Conservation (phyloP, 139 green algal genomes). For the Chlorella sp. region DNA sequence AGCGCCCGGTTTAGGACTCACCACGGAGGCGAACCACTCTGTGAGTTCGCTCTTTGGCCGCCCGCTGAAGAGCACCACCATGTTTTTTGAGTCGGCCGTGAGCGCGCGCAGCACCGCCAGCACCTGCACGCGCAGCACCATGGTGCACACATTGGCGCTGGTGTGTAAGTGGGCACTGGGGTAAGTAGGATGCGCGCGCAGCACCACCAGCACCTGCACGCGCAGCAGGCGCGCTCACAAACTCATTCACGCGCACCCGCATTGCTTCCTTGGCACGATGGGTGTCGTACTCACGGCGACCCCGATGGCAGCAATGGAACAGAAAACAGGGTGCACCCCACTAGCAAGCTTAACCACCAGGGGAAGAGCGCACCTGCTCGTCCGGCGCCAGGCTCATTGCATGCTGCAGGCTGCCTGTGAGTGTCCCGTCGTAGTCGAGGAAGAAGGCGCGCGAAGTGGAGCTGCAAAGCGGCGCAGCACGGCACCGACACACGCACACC, state of each 20-base stretch:
- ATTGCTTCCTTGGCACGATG: too few species aligned
- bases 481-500: too few species aligned
- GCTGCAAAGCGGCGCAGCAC: constrained; percentile 21
- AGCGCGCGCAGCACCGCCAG: constrained; percentile 61
- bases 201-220: too few species aligned
- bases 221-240: too few species aligned
- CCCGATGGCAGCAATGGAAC: too few species aligned
- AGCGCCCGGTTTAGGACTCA: too few species aligned
- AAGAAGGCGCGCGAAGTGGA: constrained; percentile 72
- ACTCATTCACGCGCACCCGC: too few species aligned
- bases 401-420: constrained; percentile 50
- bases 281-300: too few species aligned
- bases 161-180: too few species aligned
- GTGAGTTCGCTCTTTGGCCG: constrained; percentile 62
- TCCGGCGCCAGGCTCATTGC: neutral
- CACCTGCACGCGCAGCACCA: constrained; percentile 20
- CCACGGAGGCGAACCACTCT: constrained; percentile 79
- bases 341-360: neutral
- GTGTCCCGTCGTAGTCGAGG: constrained; percentile 97
- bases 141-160: too few species aligned
- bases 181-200: too few species aligned
- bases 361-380: neutral
- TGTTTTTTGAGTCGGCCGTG: constrained; percentile 68
- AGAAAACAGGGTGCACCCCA: too few species aligned
- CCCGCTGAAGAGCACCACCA: constrained; percentile 87